Conservation (phyloP, 2,329 filamentous ascomycete genomes). For the Diaporthe amygdali region DNA sequence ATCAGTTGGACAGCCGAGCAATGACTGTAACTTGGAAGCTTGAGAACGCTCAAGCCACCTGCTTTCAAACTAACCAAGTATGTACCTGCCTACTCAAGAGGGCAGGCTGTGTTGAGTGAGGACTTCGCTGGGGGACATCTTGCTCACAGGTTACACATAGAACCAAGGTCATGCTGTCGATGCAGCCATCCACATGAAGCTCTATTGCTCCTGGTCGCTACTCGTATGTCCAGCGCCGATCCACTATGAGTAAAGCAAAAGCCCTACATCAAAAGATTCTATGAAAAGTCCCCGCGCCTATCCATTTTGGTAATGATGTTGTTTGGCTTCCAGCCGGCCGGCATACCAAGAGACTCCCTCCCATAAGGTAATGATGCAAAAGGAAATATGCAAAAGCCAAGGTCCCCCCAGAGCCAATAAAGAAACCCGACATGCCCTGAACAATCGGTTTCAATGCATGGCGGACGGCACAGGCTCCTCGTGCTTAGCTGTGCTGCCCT, state of each 20-base stretch:
- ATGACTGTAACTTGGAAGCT: too few relatives aligned
- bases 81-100: background rate
- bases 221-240: background rate
- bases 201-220: background rate
- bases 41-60: too few relatives aligned
- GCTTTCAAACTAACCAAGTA: too few relatives aligned
- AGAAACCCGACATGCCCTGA: background rate
- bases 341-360: background rate
- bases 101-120: too few relatives aligned
- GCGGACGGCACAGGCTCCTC: slow-evolving; percentile 59
- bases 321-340: slow-evolving; percentile 8
- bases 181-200: background rate
- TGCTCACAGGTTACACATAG: background rate
- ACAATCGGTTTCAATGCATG: slow-evolving; percentile 25
- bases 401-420: background rate
- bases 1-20: too few relatives aligned
- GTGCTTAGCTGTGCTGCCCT: slow-evolving; percentile 91
- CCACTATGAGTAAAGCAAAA: background rate
- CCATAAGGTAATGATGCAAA: slow-evolving; percentile 6
- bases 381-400: slow-evolving; percentile 5
- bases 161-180: background rate
- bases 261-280: background rate
- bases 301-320: slow-evolving; percentile 10
- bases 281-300: slow-evolving; percentile 9
- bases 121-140: background rate